phyloP scores from a whole-genome alignment of 2,329 filamentous ascomycete genomes.

The Claviceps fusiformis region DNA sequence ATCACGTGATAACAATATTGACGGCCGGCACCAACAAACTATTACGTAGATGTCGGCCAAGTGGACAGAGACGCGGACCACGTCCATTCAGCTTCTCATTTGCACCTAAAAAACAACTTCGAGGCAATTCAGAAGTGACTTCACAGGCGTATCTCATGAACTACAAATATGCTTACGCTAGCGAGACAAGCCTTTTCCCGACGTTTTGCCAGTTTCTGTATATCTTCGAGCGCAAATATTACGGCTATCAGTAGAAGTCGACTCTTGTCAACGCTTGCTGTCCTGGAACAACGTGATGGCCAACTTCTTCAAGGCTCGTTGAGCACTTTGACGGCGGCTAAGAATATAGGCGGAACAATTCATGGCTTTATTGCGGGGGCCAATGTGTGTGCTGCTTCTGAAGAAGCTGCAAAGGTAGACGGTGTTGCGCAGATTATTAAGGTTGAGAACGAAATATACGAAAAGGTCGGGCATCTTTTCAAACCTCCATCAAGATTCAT shows the following conservation, averaged over 20 bases:
- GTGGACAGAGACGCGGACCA: slow-evolving; percentile 12
- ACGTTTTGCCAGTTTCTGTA: not conserved
- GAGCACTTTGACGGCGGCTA: slow-evolving; percentile 72
- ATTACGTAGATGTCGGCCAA: not conserved
- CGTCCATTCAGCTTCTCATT: slow-evolving; percentile 9
- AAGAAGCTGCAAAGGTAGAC: slow-evolving; percentile 75
- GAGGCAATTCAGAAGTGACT: not conserved
- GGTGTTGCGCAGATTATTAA: slow-evolving; percentile 85
- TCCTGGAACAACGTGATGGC: slow-evolving; percentile 87
- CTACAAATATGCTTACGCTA: slow-evolving; percentile 17
- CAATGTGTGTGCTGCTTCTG: slow-evolving; percentile 61
- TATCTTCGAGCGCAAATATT: not conserved
- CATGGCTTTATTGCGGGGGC: slow-evolving; percentile 79
- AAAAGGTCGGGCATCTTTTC: slow-evolving; percentile 51
- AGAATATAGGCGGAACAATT: slow-evolving; percentile 72
- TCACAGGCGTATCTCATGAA: not conserved
- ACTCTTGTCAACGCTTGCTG: slow-evolving; percentile 66
- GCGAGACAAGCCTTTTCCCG: slow-evolving; percentile 14
- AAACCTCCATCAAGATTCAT: slow-evolving; percentile 6
- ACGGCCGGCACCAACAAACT: not conserved
- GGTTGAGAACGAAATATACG: slow-evolving; percentile 80
- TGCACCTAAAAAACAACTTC: not conserved
- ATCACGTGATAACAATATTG: not conserved
- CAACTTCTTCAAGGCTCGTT: slow-evolving; percentile 73
- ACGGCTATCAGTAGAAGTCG: not conserved